phyloP scores from a whole-genome alignment of 306 rosid genomes.

The Aeschynomene evenia region DNA sequence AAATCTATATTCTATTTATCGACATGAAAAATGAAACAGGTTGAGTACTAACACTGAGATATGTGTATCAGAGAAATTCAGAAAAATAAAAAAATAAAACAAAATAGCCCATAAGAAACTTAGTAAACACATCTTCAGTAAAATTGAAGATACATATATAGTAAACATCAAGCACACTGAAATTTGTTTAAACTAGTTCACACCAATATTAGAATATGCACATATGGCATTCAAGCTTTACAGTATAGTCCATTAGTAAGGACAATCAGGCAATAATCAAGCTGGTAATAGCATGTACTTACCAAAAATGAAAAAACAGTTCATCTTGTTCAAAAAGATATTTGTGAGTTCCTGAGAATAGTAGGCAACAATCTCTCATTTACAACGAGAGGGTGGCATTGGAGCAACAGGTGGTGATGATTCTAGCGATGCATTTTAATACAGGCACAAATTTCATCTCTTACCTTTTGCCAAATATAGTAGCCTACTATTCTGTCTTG shows the following conservation, averaged over 20 bases:
- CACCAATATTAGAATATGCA: background rate
- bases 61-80: background rate
- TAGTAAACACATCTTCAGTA: background rate
- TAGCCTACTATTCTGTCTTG: background rate
- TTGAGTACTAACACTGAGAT: conserved; percentile 1
- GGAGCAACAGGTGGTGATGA: background rate
- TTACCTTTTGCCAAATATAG: background rate
- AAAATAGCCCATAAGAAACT: background rate
- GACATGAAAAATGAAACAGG: background rate
- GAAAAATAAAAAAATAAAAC: background rate
- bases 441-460: background rate
- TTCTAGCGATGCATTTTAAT: conserved; percentile 5
- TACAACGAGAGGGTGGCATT: background rate
- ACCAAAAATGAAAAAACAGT: conserved; percentile 7
- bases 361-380: background rate
- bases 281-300: background rate
- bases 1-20: conserved; percentile 1
- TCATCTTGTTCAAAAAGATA: background rate
- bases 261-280: background rate
- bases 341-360: background rate
- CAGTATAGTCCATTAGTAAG: background rate
- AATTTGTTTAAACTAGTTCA: conserved; percentile 16
- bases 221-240: conserved; percentile 3
- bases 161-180: background rate
- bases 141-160: background rate